Evolutionary conservation across 768 basidiomycete genomes (phyloP).

Genomic region (Calocybe indica): DNA sequence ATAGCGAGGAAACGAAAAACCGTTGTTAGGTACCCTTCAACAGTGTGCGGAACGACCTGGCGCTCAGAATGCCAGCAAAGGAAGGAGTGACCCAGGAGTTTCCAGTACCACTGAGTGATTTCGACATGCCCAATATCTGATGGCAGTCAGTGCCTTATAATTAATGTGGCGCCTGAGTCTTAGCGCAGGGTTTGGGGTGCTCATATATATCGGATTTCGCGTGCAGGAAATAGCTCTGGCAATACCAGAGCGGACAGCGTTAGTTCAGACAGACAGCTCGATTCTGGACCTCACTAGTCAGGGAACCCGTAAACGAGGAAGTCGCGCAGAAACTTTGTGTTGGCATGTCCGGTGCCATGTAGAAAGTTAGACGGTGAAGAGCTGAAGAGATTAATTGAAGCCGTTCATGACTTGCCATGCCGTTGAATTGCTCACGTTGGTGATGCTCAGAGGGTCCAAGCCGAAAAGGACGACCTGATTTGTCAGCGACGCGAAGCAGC

Average conservation of each 20-base stretch:
- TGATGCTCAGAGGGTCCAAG: slow-evolving; percentile 23
- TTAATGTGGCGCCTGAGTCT: too few relatives aligned
- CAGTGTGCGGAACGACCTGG: slow-evolving; percentile 19
- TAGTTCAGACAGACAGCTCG: slow-evolving; percentile 12
- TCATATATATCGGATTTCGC: slow-evolving; percentile 16
- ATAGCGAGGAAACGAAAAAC: slow-evolving; percentile 21
- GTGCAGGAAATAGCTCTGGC: slow-evolving; percentile 19
- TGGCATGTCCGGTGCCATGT: slow-evolving; percentile 20
- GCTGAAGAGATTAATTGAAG: slow-evolving; percentile 14
- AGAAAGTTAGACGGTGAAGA: slow-evolving; percentile 6
- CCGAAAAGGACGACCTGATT: slow-evolving; percentile 15
- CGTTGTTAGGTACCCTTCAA: slow-evolving; percentile 21
- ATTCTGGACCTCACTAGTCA: too few relatives aligned
- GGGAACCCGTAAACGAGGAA: slow-evolving; percentile 7
- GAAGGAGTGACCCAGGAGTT: slow-evolving; percentile 26
- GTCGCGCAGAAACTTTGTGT: slow-evolving; percentile 13
- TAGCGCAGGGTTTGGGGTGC: not conserved
- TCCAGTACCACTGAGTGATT: slow-evolving; percentile 11
- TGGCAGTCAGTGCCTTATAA: slow-evolving; percentile 9
- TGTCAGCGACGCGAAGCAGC: slow-evolving; percentile 14
- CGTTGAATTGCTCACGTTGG: slow-evolving; percentile 17
- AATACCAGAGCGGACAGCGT: slow-evolving; percentile 19
- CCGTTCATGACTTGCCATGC: slow-evolving; percentile 20
- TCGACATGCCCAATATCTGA: slow-evolving; percentile 24
- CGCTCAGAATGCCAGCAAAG: slow-evolving; percentile 23